Evolutionary conservation across 495 filamentous ascomycete genomes (phyloP).

Genomic region (Penicillium bovifimosum): DNA sequence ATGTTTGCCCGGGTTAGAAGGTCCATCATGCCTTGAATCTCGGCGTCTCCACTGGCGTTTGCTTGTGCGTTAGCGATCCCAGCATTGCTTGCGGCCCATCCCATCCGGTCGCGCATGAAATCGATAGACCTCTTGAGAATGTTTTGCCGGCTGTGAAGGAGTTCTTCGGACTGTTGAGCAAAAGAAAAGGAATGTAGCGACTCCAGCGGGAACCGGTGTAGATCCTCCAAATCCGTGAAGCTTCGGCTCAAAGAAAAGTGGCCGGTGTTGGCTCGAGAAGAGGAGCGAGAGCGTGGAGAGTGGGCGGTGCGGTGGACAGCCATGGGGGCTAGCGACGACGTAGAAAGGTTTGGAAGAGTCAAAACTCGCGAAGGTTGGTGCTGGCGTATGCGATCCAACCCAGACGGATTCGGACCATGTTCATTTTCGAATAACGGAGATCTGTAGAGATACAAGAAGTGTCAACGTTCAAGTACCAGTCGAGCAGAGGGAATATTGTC

Average conservation of each 20-base stretch:
- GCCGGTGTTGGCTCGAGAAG: constrained; percentile 47
- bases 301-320: constrained; percentile 57
- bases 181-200: constrained; percentile 99
- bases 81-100: constrained; percentile 64
- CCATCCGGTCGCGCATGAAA: constrained; percentile 92
- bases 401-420: constrained; percentile 61
- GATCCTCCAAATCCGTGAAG: constrained; percentile 73
- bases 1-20: constrained; percentile 74
- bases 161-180: constrained; percentile 89
- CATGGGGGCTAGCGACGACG: constrained; percentile 49
- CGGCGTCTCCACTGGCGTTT: constrained; percentile 71
- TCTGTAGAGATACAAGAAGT: constrained; percentile 43
- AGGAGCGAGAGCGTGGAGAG: constrained; percentile 48
- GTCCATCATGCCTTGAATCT: constrained; percentile 87
- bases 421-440: constrained; percentile 59
- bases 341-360: constrained; percentile 61
- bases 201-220: constrained; percentile 87
- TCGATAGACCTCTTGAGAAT: constrained; percentile 91
- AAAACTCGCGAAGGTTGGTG: constrained; percentile 62
- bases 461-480: constrained; percentile 42
- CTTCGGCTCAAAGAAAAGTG: constrained; percentile 60
- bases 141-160: constrained; percentile 85
- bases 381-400: constrained; percentile 88
- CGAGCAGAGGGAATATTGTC: constrained; percentile 24
- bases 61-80: constrained; percentile 75